Evolutionary conservation across 495 filamentous ascomycete genomes (phyloP), one percentile per base, ranked within the genome.

Genomic region (Neurospora terricola): DNA sequence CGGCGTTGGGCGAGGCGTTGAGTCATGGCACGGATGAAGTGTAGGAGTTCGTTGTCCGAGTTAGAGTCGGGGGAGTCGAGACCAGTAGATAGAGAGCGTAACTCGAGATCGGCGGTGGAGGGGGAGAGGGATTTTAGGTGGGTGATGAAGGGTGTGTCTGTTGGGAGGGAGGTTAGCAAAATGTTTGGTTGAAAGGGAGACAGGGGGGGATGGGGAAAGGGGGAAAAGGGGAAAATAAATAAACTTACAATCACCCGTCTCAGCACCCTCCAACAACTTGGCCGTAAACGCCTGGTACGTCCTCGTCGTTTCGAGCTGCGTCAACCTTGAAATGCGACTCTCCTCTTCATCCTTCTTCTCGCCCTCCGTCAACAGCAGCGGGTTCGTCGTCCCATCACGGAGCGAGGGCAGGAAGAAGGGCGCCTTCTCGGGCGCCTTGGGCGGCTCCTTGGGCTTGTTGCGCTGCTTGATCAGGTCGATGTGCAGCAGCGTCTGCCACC

Each of bases 321-420:
- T 82, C 39, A 83, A 84, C 76, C 78, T 80, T 48, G 78, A 83
- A 71, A 74, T 73, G 14, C 74, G 72, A 5, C 72, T 74, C 8
- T 72, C 71, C 69, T 59, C 59, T 48, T 48, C 45, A 70, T 69
- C 48, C 38, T 38, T 72, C 14, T 62, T 69, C 8, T 74, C 69
- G 5, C 79, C 75, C 39, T 45, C 69, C 59, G 80, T 76, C 16
- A 82, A 71, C 1, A 77, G 40, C 38, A 81, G 75, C 6, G 82
- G 75, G 10, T 38, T 59, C 3, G 27, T 72, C 54, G 36, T 34
- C 5, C 40, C 43, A 1, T 82, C 84, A 5, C 84, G 82, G 12
- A 92, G 82, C 2, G 93, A 91, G 12, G 94, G 93, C 16, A 99
- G 85, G 84, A 98, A 99, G 83, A 99, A 99, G 2, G 96, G 96